A percentile compares a stretch with the other conserved stretches of the same genome.
These are phyloP conservation scores for Suhomyces anneliseae DNA, from an alignment of 1,139 yeast species.

Conservation along the genomic window DNA sequence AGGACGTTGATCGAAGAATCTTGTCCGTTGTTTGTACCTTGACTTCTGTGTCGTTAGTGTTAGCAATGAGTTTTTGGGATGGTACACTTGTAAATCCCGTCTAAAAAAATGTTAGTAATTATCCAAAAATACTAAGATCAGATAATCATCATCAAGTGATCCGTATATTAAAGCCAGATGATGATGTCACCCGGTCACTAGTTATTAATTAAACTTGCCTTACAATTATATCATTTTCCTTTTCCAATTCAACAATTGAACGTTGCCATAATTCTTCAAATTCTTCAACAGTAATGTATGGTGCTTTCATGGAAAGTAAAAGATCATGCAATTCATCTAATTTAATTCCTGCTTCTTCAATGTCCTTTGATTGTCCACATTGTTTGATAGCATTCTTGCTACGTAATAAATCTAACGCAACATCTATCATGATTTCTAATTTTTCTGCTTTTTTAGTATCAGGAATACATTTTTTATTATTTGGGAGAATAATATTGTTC, in stretches of 20 bases:
- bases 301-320: constrained; percentile 56
- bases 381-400: constrained; percentile 65
- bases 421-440: constrained; percentile 64
- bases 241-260: constrained; percentile 62
- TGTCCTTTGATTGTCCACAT: constrained; percentile 56
- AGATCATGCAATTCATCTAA: constrained; percentile 58
- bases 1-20: constrained; percentile 73
- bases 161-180: not conserved
- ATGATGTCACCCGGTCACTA: not conserved
- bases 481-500: constrained; percentile 56
- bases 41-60: constrained; percentile 35
- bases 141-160: not conserved
- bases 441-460: constrained; percentile 74
- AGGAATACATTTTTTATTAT: constrained; percentile 63
- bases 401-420: constrained; percentile 66
- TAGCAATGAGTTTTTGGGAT: constrained; percentile 21
- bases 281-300: constrained; percentile 65
- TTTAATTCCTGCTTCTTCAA: constrained; percentile 52
- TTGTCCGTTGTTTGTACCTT: constrained; percentile 37
- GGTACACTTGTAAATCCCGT: constrained; percentile 30
- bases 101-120: constrained; percentile 29
- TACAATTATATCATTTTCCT: constrained; percentile 79
- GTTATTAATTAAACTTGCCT: constrained; percentile 60
- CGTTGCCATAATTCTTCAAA: constrained; percentile 80
- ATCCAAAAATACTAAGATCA: not conserved